phyloP scores from a whole-genome alignment of 2,329 filamentous ascomycete genomes.

The Xylariales sp. region DNA sequence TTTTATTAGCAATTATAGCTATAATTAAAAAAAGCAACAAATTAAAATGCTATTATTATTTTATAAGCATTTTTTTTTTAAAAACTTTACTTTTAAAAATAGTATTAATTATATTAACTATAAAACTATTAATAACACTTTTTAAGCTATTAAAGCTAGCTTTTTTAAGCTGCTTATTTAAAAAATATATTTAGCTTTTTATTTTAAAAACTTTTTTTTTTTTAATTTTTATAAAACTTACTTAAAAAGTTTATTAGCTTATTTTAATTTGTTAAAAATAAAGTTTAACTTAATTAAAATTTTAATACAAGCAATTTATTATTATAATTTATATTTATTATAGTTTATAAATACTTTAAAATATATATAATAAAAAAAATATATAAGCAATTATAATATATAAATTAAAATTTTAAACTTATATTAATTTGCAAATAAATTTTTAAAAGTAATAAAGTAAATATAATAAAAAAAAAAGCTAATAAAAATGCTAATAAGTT shows the following conservation, averaged over 20 bases:
- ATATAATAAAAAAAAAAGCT: constrained; percentile 1
- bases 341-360: no score
- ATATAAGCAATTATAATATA: no score
- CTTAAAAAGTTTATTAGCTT: background rate
- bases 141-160: background rate
- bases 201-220: background rate
- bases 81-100: background rate
- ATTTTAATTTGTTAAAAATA: background rate
- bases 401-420: background rate
- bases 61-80: background rate
- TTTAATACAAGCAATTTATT: background rate
- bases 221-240: background rate
- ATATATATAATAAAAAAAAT: no score
- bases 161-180: background rate
- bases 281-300: constrained; percentile 2
- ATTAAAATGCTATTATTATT: background rate
- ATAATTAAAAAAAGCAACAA: background rate
- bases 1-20: background rate
- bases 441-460: background rate
- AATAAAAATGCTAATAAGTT: background rate
- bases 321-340: no score
- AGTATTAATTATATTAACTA: background rate
- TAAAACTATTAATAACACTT: background rate
- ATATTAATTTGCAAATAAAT: background rate
- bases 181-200: background rate